phyloP scores from a whole-genome alignment of 257 asterid genomes.

The Forsythia viridissima region DNA sequence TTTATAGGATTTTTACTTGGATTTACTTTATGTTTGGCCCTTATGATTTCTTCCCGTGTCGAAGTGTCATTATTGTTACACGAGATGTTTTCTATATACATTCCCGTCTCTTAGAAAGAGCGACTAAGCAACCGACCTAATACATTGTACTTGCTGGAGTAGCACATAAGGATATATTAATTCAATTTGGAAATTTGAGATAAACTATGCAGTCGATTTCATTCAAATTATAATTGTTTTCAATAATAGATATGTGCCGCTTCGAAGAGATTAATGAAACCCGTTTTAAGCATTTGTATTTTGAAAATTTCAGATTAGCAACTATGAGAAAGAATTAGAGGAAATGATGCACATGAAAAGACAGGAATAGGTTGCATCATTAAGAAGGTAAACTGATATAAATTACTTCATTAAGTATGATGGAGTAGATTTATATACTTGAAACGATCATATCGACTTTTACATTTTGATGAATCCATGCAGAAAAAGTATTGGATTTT shows the following conservation, averaged over 20 bases:
- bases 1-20: not conserved
- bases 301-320: too few species aligned
- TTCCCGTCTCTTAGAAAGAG: not conserved
- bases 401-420: too few species aligned
- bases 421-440: not conserved
- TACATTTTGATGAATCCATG: not conserved
- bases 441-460: not conserved
- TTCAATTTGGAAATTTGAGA: too few species aligned
- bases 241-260: not conserved
- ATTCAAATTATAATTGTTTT: too few species aligned
- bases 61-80: too few species aligned
- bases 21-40: not conserved
- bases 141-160: not conserved
- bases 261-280: not conserved
- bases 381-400: too few species aligned
- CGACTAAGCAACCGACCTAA: not conserved
- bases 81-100: not conserved
- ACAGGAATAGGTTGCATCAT: too few species aligned
- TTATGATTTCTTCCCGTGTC: not conserved
- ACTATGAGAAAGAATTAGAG: too few species aligned
- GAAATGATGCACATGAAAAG: too few species aligned
- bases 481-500: constrained; percentile 95
- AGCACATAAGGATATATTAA: too few species aligned
- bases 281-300: not conserved
- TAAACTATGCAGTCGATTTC: not conserved